phyloP scores from a whole-genome alignment of 129 eudicot genomes.

The Flaveria bidentis region DNA sequence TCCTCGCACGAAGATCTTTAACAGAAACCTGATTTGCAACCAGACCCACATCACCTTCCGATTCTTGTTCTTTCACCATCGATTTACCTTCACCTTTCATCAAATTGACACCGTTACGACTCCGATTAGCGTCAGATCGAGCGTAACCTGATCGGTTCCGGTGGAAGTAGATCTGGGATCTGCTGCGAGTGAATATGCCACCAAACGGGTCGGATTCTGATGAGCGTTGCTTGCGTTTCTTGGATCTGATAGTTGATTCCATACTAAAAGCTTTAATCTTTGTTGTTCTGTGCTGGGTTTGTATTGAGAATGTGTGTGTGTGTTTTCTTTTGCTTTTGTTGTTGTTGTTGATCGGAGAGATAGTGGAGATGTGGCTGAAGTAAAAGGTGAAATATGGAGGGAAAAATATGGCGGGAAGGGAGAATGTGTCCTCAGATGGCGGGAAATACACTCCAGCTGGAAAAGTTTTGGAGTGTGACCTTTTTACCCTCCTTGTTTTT shows the following conservation, averaged over 20 bases:
- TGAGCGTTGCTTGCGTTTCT: slow-evolving; percentile 35
- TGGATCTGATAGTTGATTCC: slow-evolving; percentile 30
- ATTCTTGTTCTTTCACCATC: neutral
- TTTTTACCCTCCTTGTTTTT: neutral
- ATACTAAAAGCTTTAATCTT: slow-evolving; percentile 13
- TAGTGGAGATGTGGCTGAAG: neutral
- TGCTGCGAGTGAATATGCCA: slow-evolving; percentile 53
- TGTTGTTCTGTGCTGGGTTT: neutral
- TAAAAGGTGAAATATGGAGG: slow-evolving; percentile 15
- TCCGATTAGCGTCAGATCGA: slow-evolving; percentile 37
- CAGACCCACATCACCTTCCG: neutral
- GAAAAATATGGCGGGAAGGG: slow-evolving; percentile 24
- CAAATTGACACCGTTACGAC: neutral
- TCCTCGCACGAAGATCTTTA: slow-evolving; percentile 54
- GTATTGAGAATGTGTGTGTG: too few species aligned
- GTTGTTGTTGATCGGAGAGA: neutral
- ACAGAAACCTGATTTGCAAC: slow-evolving; percentile 6
- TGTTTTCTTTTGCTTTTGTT: neutral
- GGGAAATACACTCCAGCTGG: neutral
- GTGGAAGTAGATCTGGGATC: slow-evolving; percentile 47
- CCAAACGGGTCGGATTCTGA: slow-evolving; percentile 26
- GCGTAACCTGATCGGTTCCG: slow-evolving; percentile 51
- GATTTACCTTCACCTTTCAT: neutral
- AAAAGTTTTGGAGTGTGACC: neutral
- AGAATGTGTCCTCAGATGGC: neutral